Conservation (phyloP, 345 rosid genomes). For the Corymbia maculata region DNA sequence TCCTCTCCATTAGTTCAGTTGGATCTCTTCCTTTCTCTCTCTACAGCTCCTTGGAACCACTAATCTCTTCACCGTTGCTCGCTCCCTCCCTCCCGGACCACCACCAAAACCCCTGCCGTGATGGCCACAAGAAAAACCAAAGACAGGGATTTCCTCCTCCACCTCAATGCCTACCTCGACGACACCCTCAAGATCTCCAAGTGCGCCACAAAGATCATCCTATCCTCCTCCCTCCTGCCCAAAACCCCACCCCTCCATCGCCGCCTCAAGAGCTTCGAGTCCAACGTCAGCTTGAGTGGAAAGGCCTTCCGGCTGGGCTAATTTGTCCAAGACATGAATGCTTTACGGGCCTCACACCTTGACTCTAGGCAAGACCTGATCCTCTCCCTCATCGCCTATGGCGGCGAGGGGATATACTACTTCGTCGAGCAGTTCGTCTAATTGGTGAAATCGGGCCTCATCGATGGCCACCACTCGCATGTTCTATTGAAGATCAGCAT, state of each 20-base stretch:
- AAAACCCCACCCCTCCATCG: too few relatives aligned
- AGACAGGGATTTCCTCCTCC: too few relatives aligned
- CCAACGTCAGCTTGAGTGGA: rapidly evolving
- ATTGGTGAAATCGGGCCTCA: too few relatives aligned
- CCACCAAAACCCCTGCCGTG: rapidly evolving
- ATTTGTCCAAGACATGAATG: rapidly evolving
- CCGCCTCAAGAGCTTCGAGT: not conserved
- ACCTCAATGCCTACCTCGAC: too few relatives aligned
- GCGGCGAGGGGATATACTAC: rapidly evolving
- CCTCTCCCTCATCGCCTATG: too few relatives aligned
- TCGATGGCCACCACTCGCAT: too few relatives aligned
- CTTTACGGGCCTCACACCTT: rapidly evolving
- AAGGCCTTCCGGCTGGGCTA: not conserved
- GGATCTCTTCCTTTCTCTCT: too few relatives aligned
- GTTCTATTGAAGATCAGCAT: too few relatives aligned
- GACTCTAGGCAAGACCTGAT: rapidly evolving
- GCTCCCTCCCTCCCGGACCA: not conserved
- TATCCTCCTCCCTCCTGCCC: too few relatives aligned
- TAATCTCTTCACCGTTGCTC: rapidly evolving
- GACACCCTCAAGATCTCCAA: too few relatives aligned
- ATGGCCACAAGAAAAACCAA: rapidly evolving
- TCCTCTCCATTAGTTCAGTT: not conserved
- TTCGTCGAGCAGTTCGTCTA: rapidly evolving
- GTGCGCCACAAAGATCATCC: too few relatives aligned
- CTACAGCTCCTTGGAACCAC: not conserved